Base-by-base conservation (phyloP, 83 land plant genomes). In the Diphasiastrum complanatum region DNA sequence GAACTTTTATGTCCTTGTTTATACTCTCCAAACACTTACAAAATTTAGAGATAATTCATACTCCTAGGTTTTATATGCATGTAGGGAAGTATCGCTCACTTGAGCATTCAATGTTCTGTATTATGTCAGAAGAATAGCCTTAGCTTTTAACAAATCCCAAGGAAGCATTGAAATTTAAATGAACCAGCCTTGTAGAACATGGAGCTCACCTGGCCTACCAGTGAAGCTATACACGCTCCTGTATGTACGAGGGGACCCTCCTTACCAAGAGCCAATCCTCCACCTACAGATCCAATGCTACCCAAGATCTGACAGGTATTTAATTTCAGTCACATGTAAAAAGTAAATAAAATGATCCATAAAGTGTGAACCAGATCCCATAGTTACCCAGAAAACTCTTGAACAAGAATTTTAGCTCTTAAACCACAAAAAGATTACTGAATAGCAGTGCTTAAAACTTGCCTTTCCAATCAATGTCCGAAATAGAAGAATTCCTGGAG, bases 231-330 rank as follows among this genome's bases (percentile, higher is more conserved):
- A 65, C 96, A 93, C 47, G 99, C 99, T 67, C 99, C 99, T 33
- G 91, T 93, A 49, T 93, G 99, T 61, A 93, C 99, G 49, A 93
- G 89, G 62, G 99, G 99, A 10, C 99, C 99, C 78, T 93, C 99
- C 75, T 93, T 93, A 1, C 99, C 99, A 29, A 93, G 59, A 46
- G 99, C 99, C 67, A 93, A 75, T 16, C 99, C 99, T 64, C 99
- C 99, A 50, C 99, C 99, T 24, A 93, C 96, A 8, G 99, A 93
- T 27, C 99, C 99, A 67, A 93, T 93, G 75, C 92, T 89, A 25
- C 99, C 99, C 73, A 93, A 75, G 59, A 93, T 84, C 99, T 93
- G 75, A 22, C 47, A 45, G 45, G 45, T 41, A 41, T 18, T 41
- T 41, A 18, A 37, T 16, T 23, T 19, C 24, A 37, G 23, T 19